Conservation (phyloP, 495 filamentous ascomycete species). For the Letharia columbiana region DNA sequence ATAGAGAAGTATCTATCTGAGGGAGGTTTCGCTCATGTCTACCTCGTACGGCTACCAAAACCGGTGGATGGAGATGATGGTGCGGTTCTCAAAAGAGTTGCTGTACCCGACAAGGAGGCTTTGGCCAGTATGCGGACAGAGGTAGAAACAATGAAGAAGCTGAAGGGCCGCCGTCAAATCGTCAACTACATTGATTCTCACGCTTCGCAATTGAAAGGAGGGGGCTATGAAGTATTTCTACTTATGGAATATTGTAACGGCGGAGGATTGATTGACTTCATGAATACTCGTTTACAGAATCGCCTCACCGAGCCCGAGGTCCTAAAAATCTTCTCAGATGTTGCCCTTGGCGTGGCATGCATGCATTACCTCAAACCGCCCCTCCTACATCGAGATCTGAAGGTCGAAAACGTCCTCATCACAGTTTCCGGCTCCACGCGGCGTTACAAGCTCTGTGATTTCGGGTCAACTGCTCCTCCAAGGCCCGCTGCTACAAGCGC, state of each 20-base stretch:
- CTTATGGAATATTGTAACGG: constrained; percentile 87
- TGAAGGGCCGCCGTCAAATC: constrained; percentile 92
- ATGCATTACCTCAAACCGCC: constrained; percentile 98
- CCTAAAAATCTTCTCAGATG: constrained; percentile 90
- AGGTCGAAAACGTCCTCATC: constrained; percentile 97
- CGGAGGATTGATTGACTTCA: constrained; percentile 96
- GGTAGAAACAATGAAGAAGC: constrained; percentile 98
- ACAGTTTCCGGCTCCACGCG: constrained; percentile 50
- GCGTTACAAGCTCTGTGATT: constrained; percentile 93
- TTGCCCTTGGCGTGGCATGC: constrained; percentile 91
- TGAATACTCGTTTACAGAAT: constrained; percentile 96
- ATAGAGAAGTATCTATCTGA: constrained; percentile 98
- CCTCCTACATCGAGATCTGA: constrained; percentile 86
- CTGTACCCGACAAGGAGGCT: constrained; percentile 92
- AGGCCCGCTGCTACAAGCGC: constrained; percentile 75
- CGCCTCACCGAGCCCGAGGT: constrained; percentile 96
- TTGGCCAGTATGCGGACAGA: constrained; percentile 95
- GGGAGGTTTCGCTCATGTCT: constrained; percentile 97
- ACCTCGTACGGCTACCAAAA: constrained; percentile 78
- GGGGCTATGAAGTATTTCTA: constrained; percentile 95
- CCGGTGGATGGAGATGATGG: constrained; percentile 71
- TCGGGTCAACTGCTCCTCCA: constrained; percentile 83
- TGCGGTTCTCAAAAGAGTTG: constrained; percentile 90
- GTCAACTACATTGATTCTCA: constrained; percentile 98
- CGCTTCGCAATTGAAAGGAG: constrained; percentile 82